Conservation (phyloP, 2,329 filamentous ascomycete species). For the Aureobasidium subglaciale region DNA sequence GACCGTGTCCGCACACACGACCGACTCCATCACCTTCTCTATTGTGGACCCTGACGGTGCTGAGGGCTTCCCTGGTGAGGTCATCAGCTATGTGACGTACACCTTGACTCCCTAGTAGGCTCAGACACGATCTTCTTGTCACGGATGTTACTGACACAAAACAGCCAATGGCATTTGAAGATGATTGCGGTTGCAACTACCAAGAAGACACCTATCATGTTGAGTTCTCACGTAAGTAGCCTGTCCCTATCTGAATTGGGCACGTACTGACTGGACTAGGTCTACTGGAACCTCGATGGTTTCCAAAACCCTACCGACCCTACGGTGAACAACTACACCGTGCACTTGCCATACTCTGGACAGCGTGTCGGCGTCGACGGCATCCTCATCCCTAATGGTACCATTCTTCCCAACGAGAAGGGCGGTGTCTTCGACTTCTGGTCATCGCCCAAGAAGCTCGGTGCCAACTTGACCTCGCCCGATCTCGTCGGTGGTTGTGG, state of each 20-base stretch:
- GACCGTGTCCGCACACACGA: conserved; percentile 62
- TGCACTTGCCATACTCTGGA: conserved; percentile 66
- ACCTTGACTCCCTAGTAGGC: conserved; percentile 46
- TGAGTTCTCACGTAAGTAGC: conserved; percentile 56
- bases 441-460: conserved; percentile 71
- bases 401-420: conserved; percentile 61
- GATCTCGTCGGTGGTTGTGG: conserved; percentile 70
- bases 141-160: not conserved
- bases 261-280: conserved; percentile 36
- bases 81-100: conserved; percentile 68
- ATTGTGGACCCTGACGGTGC: conserved; percentile 66
- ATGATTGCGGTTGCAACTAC: conserved; percentile 65
- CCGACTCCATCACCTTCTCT: conserved; percentile 65
- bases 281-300: conserved; percentile 78
- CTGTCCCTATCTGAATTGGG: not conserved
- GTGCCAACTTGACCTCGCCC: conserved; percentile 56
- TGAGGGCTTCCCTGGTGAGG: conserved; percentile 72
- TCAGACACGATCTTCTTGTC: rapidly evolving
- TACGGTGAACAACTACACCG: conserved; percentile 61
- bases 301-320: conserved; percentile 66
- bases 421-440: conserved; percentile 75
- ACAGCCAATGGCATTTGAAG: conserved; percentile 59
- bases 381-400: conserved; percentile 41
- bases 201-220: conserved; percentile 75
- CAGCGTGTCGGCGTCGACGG: conserved; percentile 60